phyloP scores from a whole-genome alignment of 2,329 filamentous ascomycete species.

The Botrytis aclada region DNA sequence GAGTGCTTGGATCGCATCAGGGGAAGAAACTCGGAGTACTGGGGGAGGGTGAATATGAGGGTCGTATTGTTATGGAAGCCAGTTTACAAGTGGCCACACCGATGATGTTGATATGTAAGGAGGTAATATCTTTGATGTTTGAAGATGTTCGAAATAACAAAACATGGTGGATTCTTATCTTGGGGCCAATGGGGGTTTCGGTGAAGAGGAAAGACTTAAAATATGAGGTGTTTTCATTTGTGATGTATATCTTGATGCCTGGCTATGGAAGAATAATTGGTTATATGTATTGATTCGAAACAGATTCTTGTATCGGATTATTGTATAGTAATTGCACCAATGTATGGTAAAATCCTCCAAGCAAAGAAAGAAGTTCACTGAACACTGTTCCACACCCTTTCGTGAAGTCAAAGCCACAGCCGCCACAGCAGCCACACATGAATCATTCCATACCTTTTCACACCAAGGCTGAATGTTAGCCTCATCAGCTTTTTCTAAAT shows the following conservation, averaged over 20 bases:
- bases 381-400: neutral
- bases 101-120: neutral
- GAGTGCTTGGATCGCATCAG: neutral
- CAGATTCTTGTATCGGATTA: conserved; percentile 26
- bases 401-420: neutral
- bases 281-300: too few species aligned
- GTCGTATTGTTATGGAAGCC: neutral
- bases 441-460: neutral
- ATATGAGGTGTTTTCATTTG: neutral
- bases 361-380: neutral
- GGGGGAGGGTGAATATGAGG: neutral
- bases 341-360: neutral
- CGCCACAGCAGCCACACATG: neutral
- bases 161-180: neutral
- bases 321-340: conserved; percentile 16
- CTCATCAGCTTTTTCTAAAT: neutral
- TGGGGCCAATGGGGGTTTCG: neutral
- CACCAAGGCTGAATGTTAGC: neutral
- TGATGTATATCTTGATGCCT: neutral
- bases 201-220: neutral
- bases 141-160: neutral
- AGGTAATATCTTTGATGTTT: neutral
- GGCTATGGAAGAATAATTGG: too few species aligned
- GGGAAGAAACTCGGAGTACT: neutral
- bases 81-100: neutral